Evolutionary conservation across 495 filamentous ascomycete genomes (phyloP).

Genomic region (Lentithecium fluviatile): DNA sequence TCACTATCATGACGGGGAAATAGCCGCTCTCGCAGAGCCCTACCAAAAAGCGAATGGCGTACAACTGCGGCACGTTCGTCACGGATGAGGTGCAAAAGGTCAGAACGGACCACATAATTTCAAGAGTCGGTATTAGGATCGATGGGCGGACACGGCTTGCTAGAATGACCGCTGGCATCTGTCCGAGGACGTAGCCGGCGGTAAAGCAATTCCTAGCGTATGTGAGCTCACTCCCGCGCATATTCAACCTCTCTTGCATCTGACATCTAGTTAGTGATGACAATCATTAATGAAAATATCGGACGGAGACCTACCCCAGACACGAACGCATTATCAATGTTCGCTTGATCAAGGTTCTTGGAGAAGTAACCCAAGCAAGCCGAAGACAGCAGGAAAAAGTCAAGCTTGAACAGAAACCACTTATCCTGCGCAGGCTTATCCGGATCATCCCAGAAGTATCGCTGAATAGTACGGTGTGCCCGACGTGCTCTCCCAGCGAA

Average conservation of each 20-base stretch:
- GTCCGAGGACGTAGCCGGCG: conserved; percentile 62
- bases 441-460: conserved; percentile 31
- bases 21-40: conserved; percentile 43
- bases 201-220: conserved; percentile 54
- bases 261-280: neutral
- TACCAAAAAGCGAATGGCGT: conserved; percentile 11
- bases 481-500: too few relatives aligned
- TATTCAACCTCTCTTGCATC: conserved; percentile 35
- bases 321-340: conserved; percentile 58
- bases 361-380: conserved; percentile 51
- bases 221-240: conserved; percentile 35
- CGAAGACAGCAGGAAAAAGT: conserved; percentile 34
- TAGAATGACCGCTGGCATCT: conserved; percentile 62
- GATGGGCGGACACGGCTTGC: conserved; percentile 56
- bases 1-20: neutral
- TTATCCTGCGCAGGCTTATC: conserved; percentile 30
- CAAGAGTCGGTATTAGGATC: conserved; percentile 57
- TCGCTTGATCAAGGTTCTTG: conserved; percentile 59
- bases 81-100: conserved; percentile 23
- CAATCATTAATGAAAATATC: neutral
- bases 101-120: conserved; percentile 30
- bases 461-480: too few relatives aligned
- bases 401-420: conserved; percentile 35
- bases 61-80: neutral
- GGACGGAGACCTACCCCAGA: conserved; percentile 30